These are phyloP conservation scores for Phlyctochytrium bullatum DNA, from an alignment of 192 early-diverging fungal genomes.

Conservation along the genomic window DNA sequence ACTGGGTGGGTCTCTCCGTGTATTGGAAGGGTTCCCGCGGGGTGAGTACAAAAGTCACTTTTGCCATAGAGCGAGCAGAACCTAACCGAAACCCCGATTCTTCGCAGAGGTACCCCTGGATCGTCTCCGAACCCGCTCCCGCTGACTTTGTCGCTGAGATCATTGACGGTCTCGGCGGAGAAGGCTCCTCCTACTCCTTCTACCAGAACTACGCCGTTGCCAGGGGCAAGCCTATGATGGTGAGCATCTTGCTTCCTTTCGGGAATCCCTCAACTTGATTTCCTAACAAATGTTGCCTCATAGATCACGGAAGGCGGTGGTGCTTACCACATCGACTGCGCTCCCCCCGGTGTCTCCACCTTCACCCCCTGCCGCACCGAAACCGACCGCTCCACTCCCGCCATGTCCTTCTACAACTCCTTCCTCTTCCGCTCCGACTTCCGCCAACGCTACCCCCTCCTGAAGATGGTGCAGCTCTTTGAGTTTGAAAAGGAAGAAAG, in stretches of 20 bases:
- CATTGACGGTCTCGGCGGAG: constrained; percentile 13
- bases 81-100: no score
- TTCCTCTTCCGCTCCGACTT: constrained; percentile 14
- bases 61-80: no score
- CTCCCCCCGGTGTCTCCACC: background rate
- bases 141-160: constrained; percentile 16
- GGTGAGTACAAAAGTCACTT: no score
- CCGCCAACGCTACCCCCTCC: constrained; percentile 5
- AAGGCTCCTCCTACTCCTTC: constrained; percentile 13
- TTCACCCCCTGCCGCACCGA: background rate
- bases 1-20: constrained; percentile 5
- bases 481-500: constrained; percentile 18
- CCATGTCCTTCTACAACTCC: constrained; percentile 13
- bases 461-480: constrained; percentile 18
- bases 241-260: background rate
- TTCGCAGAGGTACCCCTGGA: background rate
- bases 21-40: constrained; percentile 1
- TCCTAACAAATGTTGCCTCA: background rate
- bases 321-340: constrained; percentile 1
- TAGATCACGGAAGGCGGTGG: background rate
- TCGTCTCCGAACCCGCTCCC: background rate
- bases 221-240: constrained; percentile 20
- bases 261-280: background rate
- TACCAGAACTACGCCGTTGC: constrained; percentile 13
- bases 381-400: background rate